Evolutionary conservation across 768 basidiomycete genomes (phyloP).

Genomic region (Rhodotorula diobovata): DNA sequence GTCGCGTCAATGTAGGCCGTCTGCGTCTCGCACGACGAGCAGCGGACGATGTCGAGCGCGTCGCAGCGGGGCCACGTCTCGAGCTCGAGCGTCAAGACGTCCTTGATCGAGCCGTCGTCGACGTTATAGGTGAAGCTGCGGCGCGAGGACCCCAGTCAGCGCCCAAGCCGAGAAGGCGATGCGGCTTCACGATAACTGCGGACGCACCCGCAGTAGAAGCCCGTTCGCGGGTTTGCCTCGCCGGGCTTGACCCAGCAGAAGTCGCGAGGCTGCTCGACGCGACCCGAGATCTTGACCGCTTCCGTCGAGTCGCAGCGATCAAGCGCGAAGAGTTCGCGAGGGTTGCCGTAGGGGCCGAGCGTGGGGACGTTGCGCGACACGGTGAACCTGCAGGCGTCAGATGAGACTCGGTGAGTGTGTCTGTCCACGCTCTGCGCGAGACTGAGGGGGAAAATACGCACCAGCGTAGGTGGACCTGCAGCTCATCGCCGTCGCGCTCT

Average conservation of each 20-base stretch:
- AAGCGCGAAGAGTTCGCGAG: neutral
- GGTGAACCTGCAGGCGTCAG: neutral
- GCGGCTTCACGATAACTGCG: neutral
- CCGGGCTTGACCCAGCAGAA: neutral
- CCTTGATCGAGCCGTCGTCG: neutral
- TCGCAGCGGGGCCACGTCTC: neutral
- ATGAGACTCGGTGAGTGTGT: no score
- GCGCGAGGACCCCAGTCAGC: neutral
- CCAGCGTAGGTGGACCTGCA: neutral
- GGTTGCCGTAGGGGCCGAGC: neutral
- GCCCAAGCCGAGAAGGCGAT: neutral
- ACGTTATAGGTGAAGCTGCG: neutral
- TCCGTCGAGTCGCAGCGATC: neutral
- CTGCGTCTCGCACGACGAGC: neutral
- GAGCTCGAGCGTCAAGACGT: neutral
- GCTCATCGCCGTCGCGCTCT: neutral
- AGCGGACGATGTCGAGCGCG: neutral
- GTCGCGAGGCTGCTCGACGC: neutral
- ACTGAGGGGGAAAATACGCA: neutral
- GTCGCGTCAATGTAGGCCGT: neutral
- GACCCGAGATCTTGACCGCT: neutral
- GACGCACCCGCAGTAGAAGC: slow-evolving; percentile 6
- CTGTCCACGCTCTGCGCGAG: neutral
- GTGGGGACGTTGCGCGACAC: neutral
- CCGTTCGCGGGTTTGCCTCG: neutral